Evolutionary conservation across 1,284 basidiomycete genomes (phyloP).

Genomic region (Neotropicomus parvogracilis): DNA sequence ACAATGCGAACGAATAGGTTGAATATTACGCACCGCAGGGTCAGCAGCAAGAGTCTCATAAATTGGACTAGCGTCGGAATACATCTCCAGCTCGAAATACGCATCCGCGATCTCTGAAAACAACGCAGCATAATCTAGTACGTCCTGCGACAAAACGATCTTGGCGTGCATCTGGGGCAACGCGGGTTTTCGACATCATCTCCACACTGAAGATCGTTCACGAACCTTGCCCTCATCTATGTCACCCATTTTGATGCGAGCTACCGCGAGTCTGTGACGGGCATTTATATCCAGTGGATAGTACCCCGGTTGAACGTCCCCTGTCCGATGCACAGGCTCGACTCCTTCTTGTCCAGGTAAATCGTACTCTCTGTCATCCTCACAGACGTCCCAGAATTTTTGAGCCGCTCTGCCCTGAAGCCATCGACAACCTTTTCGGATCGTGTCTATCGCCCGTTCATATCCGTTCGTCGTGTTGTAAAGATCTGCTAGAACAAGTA

Average conservation of each 20-base stretch:
- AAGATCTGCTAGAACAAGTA: constrained; percentile 81
- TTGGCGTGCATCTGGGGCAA: constrained; percentile 56
- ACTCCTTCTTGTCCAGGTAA: constrained; percentile 29
- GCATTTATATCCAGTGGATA: constrained; percentile 33
- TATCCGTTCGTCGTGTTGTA: constrained; percentile 71
- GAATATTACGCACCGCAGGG: constrained; percentile 16
- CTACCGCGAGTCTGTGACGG: constrained; percentile 81
- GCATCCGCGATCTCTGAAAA: constrained; percentile 85
- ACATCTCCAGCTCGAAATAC: constrained; percentile 45
- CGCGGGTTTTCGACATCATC: neutral
- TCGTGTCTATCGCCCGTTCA: constrained; percentile 65
- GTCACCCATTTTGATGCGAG: constrained; percentile 80
- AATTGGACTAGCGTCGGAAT: constrained; percentile 16
- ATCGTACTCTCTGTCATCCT: constrained; percentile 83
- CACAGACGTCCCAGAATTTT: constrained; percentile 76
- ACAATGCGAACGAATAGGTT: neutral
- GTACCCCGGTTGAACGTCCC: constrained; percentile 16
- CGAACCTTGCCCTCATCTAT: constrained; percentile 38
- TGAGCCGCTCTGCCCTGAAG: constrained; percentile 77
- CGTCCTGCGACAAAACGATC: constrained; percentile 67
- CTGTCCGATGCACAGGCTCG: constrained; percentile 9
- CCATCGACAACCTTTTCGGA: constrained; percentile 83
- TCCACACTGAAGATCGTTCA: neutral
- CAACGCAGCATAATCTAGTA: constrained; percentile 71
- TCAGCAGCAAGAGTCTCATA: constrained; percentile 22